phyloP scores from a whole-genome alignment of 176 grass and related monocot genomes.

The Alloteropsis semialata region DNA sequence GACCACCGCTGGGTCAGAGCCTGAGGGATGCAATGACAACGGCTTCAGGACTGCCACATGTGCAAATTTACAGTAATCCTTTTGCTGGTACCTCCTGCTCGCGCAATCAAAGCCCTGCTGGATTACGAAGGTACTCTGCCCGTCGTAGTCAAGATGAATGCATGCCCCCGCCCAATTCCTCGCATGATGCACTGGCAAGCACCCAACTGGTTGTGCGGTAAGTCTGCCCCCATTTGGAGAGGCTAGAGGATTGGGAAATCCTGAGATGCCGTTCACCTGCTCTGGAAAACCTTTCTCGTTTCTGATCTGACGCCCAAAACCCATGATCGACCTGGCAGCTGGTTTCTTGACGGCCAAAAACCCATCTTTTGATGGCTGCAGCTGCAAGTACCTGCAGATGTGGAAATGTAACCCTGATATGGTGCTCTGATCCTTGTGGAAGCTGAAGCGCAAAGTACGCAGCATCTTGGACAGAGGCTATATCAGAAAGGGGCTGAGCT shows the following conservation, averaged over 20 bases:
- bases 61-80: slow-evolving; percentile 45
- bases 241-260: not conserved
- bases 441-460: too few species aligned
- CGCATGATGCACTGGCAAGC: not conserved
- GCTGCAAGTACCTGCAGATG: not conserved
- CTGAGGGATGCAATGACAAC: not conserved
- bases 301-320: too few species aligned
- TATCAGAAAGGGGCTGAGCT: not conserved
- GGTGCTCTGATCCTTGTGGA: too few species aligned
- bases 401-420: not conserved
- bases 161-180: not conserved
- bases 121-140: not conserved
- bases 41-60: slow-evolving; percentile 15
- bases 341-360: slow-evolving; percentile 23
- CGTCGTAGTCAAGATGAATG: not conserved
- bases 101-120: slow-evolving; percentile 22
- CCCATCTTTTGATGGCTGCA: not conserved
- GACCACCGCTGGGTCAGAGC: not conserved
- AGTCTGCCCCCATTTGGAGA: not conserved
- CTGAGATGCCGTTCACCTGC: not conserved
- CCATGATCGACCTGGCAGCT: not conserved
- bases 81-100: slow-evolving; percentile 31
- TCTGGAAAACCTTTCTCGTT: not conserved
- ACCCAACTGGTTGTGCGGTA: not conserved
- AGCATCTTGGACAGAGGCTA: not conserved